Evolutionary conservation across 768 basidiomycete species (phyloP), one percentile per base, ranked within the genome.

Genomic region (Podaxis sp.): DNA sequence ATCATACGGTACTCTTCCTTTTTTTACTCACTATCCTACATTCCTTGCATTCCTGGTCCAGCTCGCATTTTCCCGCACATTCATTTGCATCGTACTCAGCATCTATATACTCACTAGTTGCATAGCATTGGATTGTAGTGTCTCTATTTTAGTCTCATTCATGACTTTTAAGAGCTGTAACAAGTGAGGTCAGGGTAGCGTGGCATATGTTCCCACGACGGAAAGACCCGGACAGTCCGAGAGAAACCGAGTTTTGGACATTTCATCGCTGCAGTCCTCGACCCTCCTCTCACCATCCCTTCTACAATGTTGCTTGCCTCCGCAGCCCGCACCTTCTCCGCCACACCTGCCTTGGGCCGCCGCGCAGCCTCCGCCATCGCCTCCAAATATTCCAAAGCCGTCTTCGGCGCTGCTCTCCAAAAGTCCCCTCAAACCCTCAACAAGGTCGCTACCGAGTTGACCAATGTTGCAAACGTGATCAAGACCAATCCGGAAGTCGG

Each of bases 391-490:
- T 91, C 92, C 64, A 87, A 87, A 61, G 92, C 92, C 35, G 79
- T 86, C 62, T 94, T 89, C 70, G 82, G 84, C 42, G 92, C 92
- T 37, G 89, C 92, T 6, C 85, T 94, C 68, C 78, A 84, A 65
- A 90, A 90, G 77, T 95, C 93, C 2, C 87, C 92, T 25, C 84
- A 86, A 71, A 82, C 84, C 50, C 89, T 98, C 74, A 86, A 74
- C 75, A 88, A 90, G 72, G 91, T 98, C 68, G 91, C 95, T 74
- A 70, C 86, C 51, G 97, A 98, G 71, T 86, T 98, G 65, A 77
- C 75, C 67, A 74, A 76, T 65, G 84, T 98, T 72, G 79, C 86
- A 65, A 80, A 80, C 70, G 79, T 87, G 72, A 83, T 98, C 73
- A 80, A 83, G 70, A 76, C 80, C 38, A 80, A 83, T 61, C 79